Evolutionary conservation across 768 basidiomycete genomes (phyloP).

Genomic region (Auriscalpium microsporum): DNA sequence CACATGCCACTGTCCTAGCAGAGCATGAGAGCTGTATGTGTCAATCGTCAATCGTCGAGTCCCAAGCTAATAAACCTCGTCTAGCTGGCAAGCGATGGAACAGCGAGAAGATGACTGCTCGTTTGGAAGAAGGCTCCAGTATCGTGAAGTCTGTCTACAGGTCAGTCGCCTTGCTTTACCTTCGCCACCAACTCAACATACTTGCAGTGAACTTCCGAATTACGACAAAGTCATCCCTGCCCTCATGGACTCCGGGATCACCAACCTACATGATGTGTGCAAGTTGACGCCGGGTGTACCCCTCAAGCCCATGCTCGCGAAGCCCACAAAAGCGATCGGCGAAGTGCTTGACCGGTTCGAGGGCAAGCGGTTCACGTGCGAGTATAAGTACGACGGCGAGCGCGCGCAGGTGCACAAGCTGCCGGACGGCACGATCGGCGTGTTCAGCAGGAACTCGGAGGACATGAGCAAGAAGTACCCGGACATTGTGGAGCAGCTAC

Average conservation of each 20-base stretch:
- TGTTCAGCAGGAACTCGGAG: constrained; percentile 96
- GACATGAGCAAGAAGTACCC: constrained; percentile 99
- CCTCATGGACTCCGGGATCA: constrained; percentile 70
- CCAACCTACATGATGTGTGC: constrained; percentile 61
- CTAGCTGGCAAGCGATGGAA: constrained; percentile 67
- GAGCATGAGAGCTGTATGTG: constrained; percentile 55
- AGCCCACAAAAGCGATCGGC: constrained; percentile 97
- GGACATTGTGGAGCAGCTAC: constrained; percentile 91
- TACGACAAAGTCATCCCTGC: constrained; percentile 93
- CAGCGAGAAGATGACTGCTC: constrained; percentile 59
- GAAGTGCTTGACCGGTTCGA: constrained; percentile 97
- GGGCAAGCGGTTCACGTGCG: constrained; percentile 91
- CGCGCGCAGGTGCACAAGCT: constrained; percentile 89
- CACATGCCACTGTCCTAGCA: constrained; percentile 81
- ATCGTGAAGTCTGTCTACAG: constrained; percentile 90
- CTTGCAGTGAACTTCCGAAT: constrained; percentile 77
- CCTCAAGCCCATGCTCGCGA: constrained; percentile 97
- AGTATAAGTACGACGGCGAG: constrained; percentile 99
- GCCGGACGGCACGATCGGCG: constrained; percentile 72
- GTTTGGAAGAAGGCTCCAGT: constrained; percentile 69
- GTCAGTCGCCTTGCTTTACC: constrained; percentile 31
- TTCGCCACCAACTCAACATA: background rate
- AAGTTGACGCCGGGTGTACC: constrained; percentile 94
- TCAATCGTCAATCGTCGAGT: background rate
- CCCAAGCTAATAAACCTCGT: background rate